A percentile compares a stretch with the other conserved stretches of the same genome.
These are phyloP conservation scores for Bimuria novae-zelandiae DNA, from an alignment of 2,329 filamentous ascomycete genomes.

Conservation along the genomic window DNA sequence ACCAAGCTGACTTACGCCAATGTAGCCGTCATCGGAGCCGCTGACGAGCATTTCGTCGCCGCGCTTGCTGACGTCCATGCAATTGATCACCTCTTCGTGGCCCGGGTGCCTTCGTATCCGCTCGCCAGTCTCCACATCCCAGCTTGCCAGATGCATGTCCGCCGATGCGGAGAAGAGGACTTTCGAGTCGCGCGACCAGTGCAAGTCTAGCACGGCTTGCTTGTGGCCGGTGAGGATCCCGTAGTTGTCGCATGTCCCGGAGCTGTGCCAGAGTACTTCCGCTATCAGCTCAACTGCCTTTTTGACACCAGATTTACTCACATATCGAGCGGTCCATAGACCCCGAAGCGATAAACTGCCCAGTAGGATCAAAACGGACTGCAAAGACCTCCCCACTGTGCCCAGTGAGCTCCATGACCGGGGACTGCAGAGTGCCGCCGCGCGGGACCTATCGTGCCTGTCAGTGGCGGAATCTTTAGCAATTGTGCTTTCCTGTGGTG, in stretches of 20 bases:
- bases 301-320: constrained; percentile 51
- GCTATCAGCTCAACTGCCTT: constrained; percentile 19
- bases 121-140: constrained; percentile 90
- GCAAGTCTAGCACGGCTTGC: constrained; percentile 86
- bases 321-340: constrained; percentile 93
- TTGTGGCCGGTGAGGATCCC: constrained; percentile 86
- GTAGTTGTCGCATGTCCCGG: constrained; percentile 93
- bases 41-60: constrained; percentile 90
- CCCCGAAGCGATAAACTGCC: constrained; percentile 87
- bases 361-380: constrained; percentile 85
- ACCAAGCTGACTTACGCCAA: constrained; percentile 59
- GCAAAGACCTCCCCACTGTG: constrained; percentile 85
- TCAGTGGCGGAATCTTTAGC: constrained; percentile 36
- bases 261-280: constrained; percentile 88
- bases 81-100: constrained; percentile 95
- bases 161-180: constrained; percentile 91
- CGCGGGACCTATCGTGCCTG: constrained; percentile 66
- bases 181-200: constrained; percentile 94
- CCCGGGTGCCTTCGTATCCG: constrained; percentile 90
- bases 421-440: constrained; percentile 82
- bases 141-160: constrained; percentile 90
- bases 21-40: constrained; percentile 89
- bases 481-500: constrained; percentile 46
- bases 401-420: constrained; percentile 88
- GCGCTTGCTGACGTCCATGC: constrained; percentile 82